Conservation (phyloP, 306 rosid species). For the Abrus pulchellus region DNA sequence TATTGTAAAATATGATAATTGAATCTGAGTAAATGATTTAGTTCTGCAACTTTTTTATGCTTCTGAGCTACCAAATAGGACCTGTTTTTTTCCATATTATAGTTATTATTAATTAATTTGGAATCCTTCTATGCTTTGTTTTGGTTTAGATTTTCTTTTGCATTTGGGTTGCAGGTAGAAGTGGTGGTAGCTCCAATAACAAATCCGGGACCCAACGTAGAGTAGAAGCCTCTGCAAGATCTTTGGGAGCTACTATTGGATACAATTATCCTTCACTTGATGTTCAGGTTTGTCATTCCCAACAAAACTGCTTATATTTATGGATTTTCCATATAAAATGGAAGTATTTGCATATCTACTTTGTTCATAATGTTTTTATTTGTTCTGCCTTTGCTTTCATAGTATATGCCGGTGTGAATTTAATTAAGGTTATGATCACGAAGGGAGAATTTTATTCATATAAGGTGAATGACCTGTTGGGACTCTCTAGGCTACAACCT, state of each 20-base stretch:
- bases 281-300: constrained; percentile 63
- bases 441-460: neutral
- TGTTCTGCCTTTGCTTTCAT: neutral
- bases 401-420: neutral
- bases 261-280: constrained; percentile 65
- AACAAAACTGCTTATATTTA: constrained; percentile 3
- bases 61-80: constrained; percentile 23
- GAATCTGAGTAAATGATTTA: neutral
- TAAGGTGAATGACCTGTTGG: neutral
- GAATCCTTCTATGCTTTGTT: constrained; percentile 26
- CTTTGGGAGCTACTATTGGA: constrained; percentile 60
- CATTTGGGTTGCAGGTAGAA: constrained; percentile 67
- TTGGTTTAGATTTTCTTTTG: constrained; percentile 38
- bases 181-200: constrained; percentile 42
- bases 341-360: neutral
- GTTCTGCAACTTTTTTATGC: neutral
- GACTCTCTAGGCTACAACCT: neutral
- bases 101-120: neutral
- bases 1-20: neutral
- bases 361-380: constrained; percentile 15
- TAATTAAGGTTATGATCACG: neutral
- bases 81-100: neutral
- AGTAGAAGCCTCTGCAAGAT: constrained; percentile 56
- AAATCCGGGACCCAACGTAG: constrained; percentile 56
- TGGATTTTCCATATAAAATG: neutral